phyloP scores from a whole-genome alignment of 148 eudicot genomes.

The Heliosperma pusillum region DNA sequence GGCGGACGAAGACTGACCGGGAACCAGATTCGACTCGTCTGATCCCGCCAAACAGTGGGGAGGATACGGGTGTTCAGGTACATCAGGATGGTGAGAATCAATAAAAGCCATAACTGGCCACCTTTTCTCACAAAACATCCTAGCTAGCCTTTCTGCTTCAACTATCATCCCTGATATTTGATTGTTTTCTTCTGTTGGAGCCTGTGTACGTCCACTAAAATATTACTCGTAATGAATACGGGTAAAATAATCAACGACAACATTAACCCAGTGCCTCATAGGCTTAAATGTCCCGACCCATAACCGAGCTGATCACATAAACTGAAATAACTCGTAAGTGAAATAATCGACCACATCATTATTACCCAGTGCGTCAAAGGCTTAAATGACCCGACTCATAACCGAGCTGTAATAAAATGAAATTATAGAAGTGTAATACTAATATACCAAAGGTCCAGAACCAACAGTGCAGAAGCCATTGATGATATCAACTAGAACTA shows the following conservation, averaged over 20 bases:
- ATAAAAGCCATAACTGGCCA: conserved; percentile 83
- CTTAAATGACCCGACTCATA: too few species aligned
- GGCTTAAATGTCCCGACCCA: too few species aligned
- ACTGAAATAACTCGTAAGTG: too few species aligned
- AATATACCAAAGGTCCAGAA: conserved; percentile 76
- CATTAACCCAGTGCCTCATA: too few species aligned
- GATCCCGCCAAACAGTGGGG: conserved; percentile 88
- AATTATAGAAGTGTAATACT: not conserved
- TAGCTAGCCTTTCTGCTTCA: conserved; percentile 62
- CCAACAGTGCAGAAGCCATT: conserved; percentile 96
- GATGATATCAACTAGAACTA: conserved; percentile 86
- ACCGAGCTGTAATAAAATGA: not conserved
- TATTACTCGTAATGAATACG: too few species aligned
- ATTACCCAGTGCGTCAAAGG: too few species aligned
- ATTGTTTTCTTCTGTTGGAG: conserved; percentile 57
- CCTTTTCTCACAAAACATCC: conserved; percentile 52
- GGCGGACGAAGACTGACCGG: conserved; percentile 37
- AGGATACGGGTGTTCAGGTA: conserved; percentile 91
- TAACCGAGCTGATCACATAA: too few species aligned
- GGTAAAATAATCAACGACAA: too few species aligned
- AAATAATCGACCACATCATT: too few species aligned
- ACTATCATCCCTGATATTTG: conserved; percentile 76
- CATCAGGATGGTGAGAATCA: conserved; percentile 82
- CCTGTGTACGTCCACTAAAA: conserved; percentile 31
- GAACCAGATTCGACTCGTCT: conserved; percentile 73